A percentile compares a stretch with the other conserved stretches of the same genome.
These are phyloP conservation scores for Cenococcum geophilum DNA, from an alignment of 495 filamentous ascomycete species.

Conservation along the genomic window DNA sequence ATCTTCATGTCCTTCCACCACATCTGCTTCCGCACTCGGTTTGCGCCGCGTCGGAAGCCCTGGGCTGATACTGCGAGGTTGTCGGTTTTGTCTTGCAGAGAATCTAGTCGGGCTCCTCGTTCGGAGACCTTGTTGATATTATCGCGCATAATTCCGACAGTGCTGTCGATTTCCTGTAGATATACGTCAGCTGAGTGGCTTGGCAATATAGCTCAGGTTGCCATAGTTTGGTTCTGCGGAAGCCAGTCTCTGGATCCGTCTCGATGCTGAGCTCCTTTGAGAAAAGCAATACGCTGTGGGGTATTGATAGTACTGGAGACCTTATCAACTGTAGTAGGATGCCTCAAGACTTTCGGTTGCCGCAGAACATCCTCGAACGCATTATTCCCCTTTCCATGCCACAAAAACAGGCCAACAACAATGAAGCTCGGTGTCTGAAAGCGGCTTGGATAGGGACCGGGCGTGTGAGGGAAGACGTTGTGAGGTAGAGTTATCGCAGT, in stretches of 20 bases:
- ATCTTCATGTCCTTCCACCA: slow-evolving; percentile 99
- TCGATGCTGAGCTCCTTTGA: not conserved
- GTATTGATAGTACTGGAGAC: not conserved
- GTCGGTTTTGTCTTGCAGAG: slow-evolving; percentile 92
- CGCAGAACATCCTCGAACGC: not conserved
- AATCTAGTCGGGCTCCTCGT: slow-evolving; percentile 84
- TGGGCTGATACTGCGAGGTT: slow-evolving; percentile 84
- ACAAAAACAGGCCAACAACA: not conserved
- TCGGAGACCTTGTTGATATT: slow-evolving; percentile 91
- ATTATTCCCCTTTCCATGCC: not conserved
- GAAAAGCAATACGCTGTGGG: not conserved
- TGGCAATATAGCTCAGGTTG: not conserved
- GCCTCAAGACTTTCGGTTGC: not conserved
- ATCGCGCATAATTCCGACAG: slow-evolving; percentile 84
- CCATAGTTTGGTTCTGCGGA: no score
- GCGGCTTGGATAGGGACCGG: not conserved
- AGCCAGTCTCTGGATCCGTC: no score
- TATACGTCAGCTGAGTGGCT: not conserved
- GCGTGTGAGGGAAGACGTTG: not conserved
- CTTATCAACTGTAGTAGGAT: not conserved
- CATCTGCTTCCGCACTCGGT: slow-evolving; percentile 88
- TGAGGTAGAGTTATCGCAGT: not conserved
- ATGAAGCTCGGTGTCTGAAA: no score
- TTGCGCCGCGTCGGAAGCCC: slow-evolving; percentile 90
- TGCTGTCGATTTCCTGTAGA: slow-evolving; percentile 88